Conservation (phyloP, 495 filamentous ascomycete species). For the Tuber magnatum region DNA sequence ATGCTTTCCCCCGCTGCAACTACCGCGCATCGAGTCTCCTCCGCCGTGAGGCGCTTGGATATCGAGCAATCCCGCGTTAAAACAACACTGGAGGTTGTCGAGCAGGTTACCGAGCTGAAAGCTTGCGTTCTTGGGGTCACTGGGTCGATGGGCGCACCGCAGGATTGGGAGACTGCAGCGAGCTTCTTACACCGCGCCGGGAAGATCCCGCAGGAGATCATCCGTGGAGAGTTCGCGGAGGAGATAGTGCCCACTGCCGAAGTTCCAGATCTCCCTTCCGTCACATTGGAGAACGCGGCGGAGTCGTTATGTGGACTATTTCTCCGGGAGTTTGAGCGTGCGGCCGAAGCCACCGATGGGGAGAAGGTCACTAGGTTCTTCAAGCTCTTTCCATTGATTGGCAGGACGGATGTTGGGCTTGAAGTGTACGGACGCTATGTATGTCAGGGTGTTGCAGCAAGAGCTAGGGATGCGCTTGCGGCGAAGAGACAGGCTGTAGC, state of each 20-base stretch:
- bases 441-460: slow-evolving; percentile 79
- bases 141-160: slow-evolving; percentile 91
- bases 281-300: slow-evolving; percentile 78
- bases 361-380: slow-evolving; percentile 90
- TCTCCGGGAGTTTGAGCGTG: slow-evolving; percentile 89
- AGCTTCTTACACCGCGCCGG: slow-evolving; percentile 76
- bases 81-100: slow-evolving; percentile 82
- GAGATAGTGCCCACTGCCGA: slow-evolving; percentile 91
- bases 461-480: slow-evolving; percentile 73
- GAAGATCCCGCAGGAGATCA: slow-evolving; percentile 68
- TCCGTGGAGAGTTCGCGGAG: slow-evolving; percentile 80
- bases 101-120: slow-evolving; percentile 93
- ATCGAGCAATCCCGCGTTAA: slow-evolving; percentile 84
- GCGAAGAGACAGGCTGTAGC: slow-evolving; percentile 38
- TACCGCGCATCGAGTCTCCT: slow-evolving; percentile 79
- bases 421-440: slow-evolving; percentile 95
- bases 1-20: slow-evolving; percentile 78
- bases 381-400: slow-evolving; percentile 94
- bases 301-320: slow-evolving; percentile 85
- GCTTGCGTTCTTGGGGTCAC: slow-evolving; percentile 91
- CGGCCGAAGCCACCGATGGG: slow-evolving; percentile 73
- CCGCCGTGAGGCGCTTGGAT: slow-evolving; percentile 76
- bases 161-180: slow-evolving; percentile 97
- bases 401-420: slow-evolving; percentile 75
- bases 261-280: slow-evolving; percentile 79